Conservation (phyloP, 2,329 filamentous ascomycete genomes). For the Colletotrichum sansevieriae region DNA sequence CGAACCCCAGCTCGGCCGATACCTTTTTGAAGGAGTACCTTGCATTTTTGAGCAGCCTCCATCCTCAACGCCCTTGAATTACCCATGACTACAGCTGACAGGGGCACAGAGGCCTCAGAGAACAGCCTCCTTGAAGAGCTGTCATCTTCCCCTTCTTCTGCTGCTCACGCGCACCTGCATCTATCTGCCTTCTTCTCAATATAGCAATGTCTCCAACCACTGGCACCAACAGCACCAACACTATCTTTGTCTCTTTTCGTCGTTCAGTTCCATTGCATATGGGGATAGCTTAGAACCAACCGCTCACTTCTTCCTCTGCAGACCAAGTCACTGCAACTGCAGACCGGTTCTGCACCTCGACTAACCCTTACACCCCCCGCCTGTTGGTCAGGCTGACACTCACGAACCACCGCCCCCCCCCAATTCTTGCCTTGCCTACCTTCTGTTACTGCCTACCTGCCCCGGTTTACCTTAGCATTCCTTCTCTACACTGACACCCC, state of each 20-base stretch:
- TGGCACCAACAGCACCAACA: slow-evolving; percentile 43
- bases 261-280: slow-evolving; percentile 54
- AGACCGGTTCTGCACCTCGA: slow-evolving; percentile 46
- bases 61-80: slow-evolving; percentile 33
- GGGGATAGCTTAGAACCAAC: slow-evolving; percentile 48
- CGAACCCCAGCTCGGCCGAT: slow-evolving; percentile 40
- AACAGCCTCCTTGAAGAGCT: slow-evolving; percentile 45
- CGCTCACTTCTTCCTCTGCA: slow-evolving; percentile 30
- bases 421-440: slow-evolving; percentile 25
- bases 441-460: slow-evolving; percentile 39
- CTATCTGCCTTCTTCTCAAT: slow-evolving; percentile 49
- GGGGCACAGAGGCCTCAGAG: slow-evolving; percentile 43
- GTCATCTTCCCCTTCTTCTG: slow-evolving; percentile 45
- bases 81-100: slow-evolving; percentile 47
- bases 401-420: slow-evolving; percentile 21
- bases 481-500: slow-evolving; percentile 42
- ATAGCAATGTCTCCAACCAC: slow-evolving; percentile 56
- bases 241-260: slow-evolving; percentile 51
- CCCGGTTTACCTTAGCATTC: slow-evolving; percentile 34
- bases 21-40: slow-evolving; percentile 44
- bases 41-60: slow-evolving; percentile 43
- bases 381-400: slow-evolving; percentile 53
- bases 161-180: slow-evolving; percentile 44
- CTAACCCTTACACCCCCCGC: slow-evolving; percentile 44
- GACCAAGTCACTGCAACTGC: slow-evolving; percentile 25